A percentile compares a stretch with the other conserved stretches of the same genome.
phyloP scores from a whole-genome alignment of 352 stramenopile species.

The Globisporangium abappressorium region DNA sequence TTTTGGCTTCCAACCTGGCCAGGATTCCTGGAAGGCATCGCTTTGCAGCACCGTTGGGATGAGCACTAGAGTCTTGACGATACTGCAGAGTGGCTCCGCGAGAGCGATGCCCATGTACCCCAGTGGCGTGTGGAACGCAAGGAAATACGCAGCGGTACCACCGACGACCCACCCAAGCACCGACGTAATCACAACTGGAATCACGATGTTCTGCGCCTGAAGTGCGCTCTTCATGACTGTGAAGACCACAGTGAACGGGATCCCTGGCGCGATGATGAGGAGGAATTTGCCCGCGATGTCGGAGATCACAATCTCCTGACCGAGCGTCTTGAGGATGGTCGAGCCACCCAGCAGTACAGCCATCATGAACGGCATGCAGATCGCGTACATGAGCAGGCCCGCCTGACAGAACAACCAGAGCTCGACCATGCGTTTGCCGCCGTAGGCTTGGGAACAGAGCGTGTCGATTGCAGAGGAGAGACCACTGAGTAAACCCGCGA shows the following conservation, averaged over 20 bases:
- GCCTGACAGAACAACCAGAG: conserved; percentile 50
- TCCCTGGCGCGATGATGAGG: neutral
- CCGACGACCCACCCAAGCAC: neutral
- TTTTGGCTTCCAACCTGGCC: conserved; percentile 18
- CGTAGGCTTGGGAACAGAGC: conserved; percentile 68
- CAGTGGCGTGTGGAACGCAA: neutral
- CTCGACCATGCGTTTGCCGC: conserved; percentile 47
- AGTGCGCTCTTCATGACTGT: neutral
- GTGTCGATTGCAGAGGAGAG: conserved; percentile 74
- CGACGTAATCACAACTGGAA: neutral
- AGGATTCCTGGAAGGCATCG: neutral
- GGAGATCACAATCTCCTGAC: neutral
- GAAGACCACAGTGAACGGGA: neutral
- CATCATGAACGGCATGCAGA: neutral
- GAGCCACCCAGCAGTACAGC: neutral
- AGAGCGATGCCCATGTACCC: neutral
- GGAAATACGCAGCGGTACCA: neutral
- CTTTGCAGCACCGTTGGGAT: neutral
- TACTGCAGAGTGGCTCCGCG: neutral
- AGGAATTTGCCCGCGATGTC: neutral
- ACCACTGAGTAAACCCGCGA: neutral
- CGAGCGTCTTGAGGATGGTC: neutral
- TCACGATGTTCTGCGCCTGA: neutral
- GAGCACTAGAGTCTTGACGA: neutral
- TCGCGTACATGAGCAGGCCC: neutral